Percentiles rank a stretch among this genome's conserved stretches.
phyloP scores from a whole-genome alignment of 768 basidiomycete genomes.

The Hericium coralloides region DNA sequence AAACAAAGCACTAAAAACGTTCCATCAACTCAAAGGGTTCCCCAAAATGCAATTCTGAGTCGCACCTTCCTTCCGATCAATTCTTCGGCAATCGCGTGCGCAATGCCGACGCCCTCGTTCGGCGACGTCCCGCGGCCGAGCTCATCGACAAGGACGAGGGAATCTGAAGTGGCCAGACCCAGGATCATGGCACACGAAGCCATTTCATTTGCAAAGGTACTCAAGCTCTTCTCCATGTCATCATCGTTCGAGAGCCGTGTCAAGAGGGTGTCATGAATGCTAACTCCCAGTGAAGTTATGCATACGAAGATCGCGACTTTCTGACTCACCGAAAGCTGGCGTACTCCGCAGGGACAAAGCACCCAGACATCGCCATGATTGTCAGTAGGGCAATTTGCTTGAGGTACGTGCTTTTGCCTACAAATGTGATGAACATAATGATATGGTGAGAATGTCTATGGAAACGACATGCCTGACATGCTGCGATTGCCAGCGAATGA shows the following conservation, averaged over 20 bases:
- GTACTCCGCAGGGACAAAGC: constrained; percentile 90
- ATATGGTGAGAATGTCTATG: neutral
- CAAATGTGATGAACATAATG: neutral
- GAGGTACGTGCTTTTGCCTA: constrained; percentile 90
- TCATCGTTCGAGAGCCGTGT: constrained; percentile 92
- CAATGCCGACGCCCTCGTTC: constrained; percentile 70
- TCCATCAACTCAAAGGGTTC: constrained; percentile 1
- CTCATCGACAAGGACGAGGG: constrained; percentile 87
- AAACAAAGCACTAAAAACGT: constrained; percentile 58
- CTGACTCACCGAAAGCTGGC: constrained; percentile 66
- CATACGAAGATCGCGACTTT: neutral
- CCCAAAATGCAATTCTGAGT: neutral
- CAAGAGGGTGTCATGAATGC: constrained; percentile 76
- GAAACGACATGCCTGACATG: constrained; percentile 43
- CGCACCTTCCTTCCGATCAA: constrained; percentile 64
- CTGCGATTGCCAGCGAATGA: constrained; percentile 21
- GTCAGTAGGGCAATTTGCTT: constrained; percentile 78
- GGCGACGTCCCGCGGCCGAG: constrained; percentile 89
- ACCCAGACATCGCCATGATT: constrained; percentile 84
- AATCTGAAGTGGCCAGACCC: constrained; percentile 60
- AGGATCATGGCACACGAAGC: constrained; percentile 86
- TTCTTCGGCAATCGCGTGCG: constrained; percentile 76
- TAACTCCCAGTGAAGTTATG: constrained; percentile 18
- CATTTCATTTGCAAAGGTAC: constrained; percentile 97
- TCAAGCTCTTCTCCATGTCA: constrained; percentile 79